Evolutionary conservation across 2,329 filamentous ascomycete genomes (phyloP).

Genomic region (Diaporthe citriasiana): DNA sequence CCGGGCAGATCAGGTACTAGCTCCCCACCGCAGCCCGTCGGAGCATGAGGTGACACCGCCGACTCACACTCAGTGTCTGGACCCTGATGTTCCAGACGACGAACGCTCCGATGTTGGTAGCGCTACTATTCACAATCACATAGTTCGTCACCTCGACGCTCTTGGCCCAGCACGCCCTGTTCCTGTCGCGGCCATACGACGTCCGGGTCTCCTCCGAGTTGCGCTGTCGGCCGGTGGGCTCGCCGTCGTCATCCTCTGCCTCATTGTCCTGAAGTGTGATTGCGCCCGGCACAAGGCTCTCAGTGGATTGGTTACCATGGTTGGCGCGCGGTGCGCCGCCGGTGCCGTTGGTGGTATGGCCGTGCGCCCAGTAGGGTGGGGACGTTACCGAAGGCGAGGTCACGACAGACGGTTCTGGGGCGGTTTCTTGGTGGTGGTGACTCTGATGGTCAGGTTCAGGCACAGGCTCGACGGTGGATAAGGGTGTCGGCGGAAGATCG

Average conservation of each 20-base stretch:
- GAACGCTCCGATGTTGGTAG: constrained; percentile 82
- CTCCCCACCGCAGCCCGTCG: background rate
- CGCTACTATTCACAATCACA: constrained; percentile 69
- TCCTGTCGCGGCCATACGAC: constrained; percentile 55
- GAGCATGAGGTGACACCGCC: background rate
- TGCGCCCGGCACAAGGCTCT: constrained; percentile 66
- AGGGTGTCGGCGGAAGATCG: constrained; percentile 22
- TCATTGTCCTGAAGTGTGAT: constrained; percentile 76
- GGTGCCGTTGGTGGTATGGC: constrained; percentile 48
- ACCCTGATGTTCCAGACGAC: constrained; percentile 95
- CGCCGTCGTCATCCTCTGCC: constrained; percentile 61
- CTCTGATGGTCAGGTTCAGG: constrained; percentile 31
- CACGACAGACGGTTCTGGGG: constrained; percentile 11
- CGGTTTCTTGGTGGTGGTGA: constrained; percentile 12
- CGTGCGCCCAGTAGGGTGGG: constrained; percentile 62
- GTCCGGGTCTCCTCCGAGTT: constrained; percentile 39
- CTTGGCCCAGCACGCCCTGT: constrained; percentile 74
- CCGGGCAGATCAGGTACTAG: background rate
- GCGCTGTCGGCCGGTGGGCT: constrained; percentile 43
- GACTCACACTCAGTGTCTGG: constrained; percentile 84
- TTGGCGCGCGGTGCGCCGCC: constrained; percentile 48
- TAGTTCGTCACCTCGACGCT: constrained; percentile 72
- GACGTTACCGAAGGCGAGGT: constrained; percentile 51
- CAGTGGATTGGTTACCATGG: constrained; percentile 58
- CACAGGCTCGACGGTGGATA: constrained; percentile 24